phyloP scores from a whole-genome alignment of 2,329 filamentous ascomycete species.

The Colletotrichum nymphaeae region DNA sequence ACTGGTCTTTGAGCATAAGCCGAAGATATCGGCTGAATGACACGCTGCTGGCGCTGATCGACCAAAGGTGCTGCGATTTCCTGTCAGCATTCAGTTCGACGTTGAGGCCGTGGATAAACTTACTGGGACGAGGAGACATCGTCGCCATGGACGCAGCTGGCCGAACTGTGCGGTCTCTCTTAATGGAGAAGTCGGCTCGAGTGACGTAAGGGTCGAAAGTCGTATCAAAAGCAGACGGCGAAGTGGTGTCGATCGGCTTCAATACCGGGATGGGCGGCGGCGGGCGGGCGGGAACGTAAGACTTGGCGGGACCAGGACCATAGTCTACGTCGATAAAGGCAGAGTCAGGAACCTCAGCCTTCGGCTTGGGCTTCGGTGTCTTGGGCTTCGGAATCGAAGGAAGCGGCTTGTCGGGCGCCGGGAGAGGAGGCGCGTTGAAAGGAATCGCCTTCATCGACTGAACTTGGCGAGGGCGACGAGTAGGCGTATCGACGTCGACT shows the following conservation, averaged over 20 bases:
- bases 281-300: not conserved
- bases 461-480: conserved; percentile 13
- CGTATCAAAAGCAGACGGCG: not conserved
- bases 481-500: conserved; percentile 19
- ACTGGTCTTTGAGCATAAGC: not conserved
- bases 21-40: not conserved
- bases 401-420: conserved; percentile 29
- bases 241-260: not conserved
- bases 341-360: not conserved
- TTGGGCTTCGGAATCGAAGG: conserved; percentile 14
- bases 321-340: conserved; percentile 1
- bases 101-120: not conserved
- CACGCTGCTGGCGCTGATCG: conserved; percentile 1
- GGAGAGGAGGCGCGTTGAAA: conserved; percentile 6
- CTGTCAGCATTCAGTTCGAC: not conserved
- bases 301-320: conserved; percentile 1
- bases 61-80: not conserved
- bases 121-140: conserved; percentile 10
- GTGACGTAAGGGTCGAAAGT: conserved; percentile 14
- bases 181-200: conserved; percentile 19
- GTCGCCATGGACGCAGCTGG: conserved; percentile 13
- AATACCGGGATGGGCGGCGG: not conserved
- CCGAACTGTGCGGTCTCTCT: conserved; percentile 19
- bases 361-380: not conserved
- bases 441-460: conserved; percentile 12